Base-by-base conservation (phyloP, 352 stramenopile species). In the Globisporangium middletonii region DNA sequence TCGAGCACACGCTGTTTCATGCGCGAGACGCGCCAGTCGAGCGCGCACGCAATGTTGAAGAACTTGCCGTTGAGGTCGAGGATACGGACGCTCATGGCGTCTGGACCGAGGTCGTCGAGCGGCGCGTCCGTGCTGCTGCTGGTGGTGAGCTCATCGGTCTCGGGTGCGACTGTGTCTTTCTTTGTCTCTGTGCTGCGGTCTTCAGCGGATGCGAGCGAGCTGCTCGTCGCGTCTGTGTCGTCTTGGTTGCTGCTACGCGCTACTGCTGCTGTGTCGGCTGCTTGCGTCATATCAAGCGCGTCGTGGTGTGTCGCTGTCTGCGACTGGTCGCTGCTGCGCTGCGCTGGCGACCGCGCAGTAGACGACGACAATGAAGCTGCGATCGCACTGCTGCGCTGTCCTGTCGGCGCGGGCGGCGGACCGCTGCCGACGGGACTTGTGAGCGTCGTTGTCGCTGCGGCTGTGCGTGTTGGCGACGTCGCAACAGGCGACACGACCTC, bases 51-150 rank as follows among this genome's bases (percentile, higher is more conserved):
- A 56, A 95, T 84, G 41, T 72, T 78, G 60, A 92, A 94, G 62
- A 89, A 90, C 57, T 92, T 94, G 54, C 85, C 85, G 54, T 93
- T 92, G 12, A 94, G 60, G 63, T 94, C 83, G 47, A 94, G 59
- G 44, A 94, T 92, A 35, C 83, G 79, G 37, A 94, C 71, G 45
- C 77, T 65, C 49, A 94, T 73, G 19, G 63, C 69, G 19, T 76
- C 80, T 0, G 65, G 61, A 41, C 65, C 59, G 4, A 76, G 62
- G 15, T 64, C 53, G 27, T 63, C 62, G 5, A 30, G 30, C 11
- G 28, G 38, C 7, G 23, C 23, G 23, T 71, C 65, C 38, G 19
- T n/a, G 26, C 33, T 27, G 38, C 46, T 28, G 48, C 47, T 26
- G 44, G 6, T 26, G 28, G 9, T 54, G 33, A 18, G 23, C 27